Base-by-base conservation (phyloP, 768 basidiomycete species). In the Termitomyces bulborhizus region DNA sequence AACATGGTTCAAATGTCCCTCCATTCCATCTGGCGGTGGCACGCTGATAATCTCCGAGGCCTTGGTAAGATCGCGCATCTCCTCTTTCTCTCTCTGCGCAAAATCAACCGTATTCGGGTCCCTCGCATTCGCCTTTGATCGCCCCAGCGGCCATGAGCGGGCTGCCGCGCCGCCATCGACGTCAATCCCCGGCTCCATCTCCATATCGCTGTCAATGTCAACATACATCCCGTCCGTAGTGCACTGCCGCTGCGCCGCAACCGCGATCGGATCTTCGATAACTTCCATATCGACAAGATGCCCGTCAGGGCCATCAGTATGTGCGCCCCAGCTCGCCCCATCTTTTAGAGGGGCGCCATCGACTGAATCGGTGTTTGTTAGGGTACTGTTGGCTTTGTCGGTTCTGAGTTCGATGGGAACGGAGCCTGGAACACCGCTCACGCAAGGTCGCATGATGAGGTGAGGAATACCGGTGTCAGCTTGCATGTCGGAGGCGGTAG, bases 41-140 rank as follows among this genome's bases (percentile, higher is more conserved):
- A 61, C 13, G 53, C 59, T 77, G 60, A 87, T 73, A 51, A 95
- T 92, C 71, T 91, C 89, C 21, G 82, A 85, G 6, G 91, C 89
- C 56, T 83, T 79, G 0, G 93, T 96, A 53, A 95, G 73, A 64
- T 90, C 88, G 12, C 88, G 76, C 90, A 94, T 95, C 73, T 95
- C 93, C 57, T 91, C 89, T 69, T 83, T 83, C 72, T 96, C 93
- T 34, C 90, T 77, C 63, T 84, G 80, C 13, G 88, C 84, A 68
- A 94, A 93, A 67, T 92, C 82, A 65, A 92, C 80, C 31, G 86
- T 88, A 65, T 88, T 88, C 4, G 74, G 73, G 13, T 63, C 61
- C 36, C 56, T 43, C n/a, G 60, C 26, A 6, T 45, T 29, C 24
- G 53, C 26, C 43, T 27, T 36, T 6, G 31, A 7, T 32, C 44